Conservation (phyloP, 495 filamentous ascomycete species). For the Aspergillus leporis region DNA sequence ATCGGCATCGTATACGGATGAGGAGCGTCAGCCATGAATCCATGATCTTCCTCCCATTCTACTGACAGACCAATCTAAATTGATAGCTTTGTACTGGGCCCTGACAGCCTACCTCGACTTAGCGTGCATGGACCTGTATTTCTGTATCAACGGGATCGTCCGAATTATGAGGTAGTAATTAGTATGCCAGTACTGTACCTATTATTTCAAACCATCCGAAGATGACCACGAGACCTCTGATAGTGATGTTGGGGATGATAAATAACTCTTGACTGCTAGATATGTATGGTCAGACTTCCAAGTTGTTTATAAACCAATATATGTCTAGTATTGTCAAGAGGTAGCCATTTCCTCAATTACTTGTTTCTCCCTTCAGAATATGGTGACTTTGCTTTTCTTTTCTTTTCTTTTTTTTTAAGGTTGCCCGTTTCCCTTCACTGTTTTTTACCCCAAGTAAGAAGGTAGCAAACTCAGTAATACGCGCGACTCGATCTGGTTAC, state of each 20-base stretch:
- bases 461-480: conserved; percentile 8
- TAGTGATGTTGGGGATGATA: background rate
- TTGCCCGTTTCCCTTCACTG: background rate
- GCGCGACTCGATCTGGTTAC: conserved; percentile 26
- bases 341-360: too few species aligned
- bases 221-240: background rate
- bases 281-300: background rate
- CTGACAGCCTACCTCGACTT: conserved; percentile 18
- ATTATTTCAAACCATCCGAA: background rate
- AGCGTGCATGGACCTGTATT: conserved; percentile 16
- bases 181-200: background rate
- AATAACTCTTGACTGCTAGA: background rate
- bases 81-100: conserved; percentile 6
- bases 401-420: background rate
- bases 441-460: background rate
- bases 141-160: conserved; percentile 18
- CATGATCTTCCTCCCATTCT: conserved; percentile 5
- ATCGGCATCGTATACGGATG: conserved; percentile 8
- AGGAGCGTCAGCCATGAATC: conserved; percentile 7
- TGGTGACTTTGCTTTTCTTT: conserved; percentile 6
- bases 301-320: too few species aligned
- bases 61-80: conserved; percentile 7
- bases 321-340: too few species aligned
- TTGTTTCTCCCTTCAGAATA: too few species aligned
- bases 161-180: background rate